Evolutionary conservation across 2,329 filamentous ascomycete genomes (phyloP), one percentile per base, ranked within the genome.

Genomic region (Pochonia chlamydosporia): DNA sequence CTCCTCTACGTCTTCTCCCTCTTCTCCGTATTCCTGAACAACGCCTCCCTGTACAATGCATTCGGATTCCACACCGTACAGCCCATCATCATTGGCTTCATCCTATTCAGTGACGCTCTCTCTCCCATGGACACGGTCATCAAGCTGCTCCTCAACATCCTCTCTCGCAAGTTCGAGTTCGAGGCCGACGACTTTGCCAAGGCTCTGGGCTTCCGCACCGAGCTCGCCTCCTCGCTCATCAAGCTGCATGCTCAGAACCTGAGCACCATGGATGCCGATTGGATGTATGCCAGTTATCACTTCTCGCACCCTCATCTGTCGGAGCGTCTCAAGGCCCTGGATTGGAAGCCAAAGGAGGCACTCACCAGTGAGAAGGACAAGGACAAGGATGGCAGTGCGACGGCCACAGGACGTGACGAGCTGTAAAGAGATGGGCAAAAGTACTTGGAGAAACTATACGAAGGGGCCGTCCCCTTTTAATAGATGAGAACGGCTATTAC

Each of bases 171-270:
- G 57, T 96, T 95, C 66, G 93, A 99, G 71, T 99, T 95, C 70
- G 81, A 99, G 76, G 95, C 93, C 52, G 91, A 99, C 70, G 82
- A 79, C 20, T 99, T 99, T 64, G 93, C 92, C 48, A 78, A 84
- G 57, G 76, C 84, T 43, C 83, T 96, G 9, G 93, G 93, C 45
- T 96, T 92, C 71, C 81, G 85, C 44, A 73, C 80, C 40, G 84
- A 96, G 66, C 83, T 99, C 44, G 89, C 91, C 37, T 77, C 82
- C 53, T 93, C 89, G 20, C 80, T 99, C 53, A 90, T 99, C 72
- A 96, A 96, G 75, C 86, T 99, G 44, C 95, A 99, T 71, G 89
- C 96, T 61, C 91, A 97, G 74, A 99, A 99, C 65, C 78, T 99
- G 56, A 95, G 89, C 69, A 95, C 89, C 52, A 97, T 99, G 92